Evolutionary conservation across 345 rosid species (phyloP).

Genomic region (Eucalyptus melliodora): DNA sequence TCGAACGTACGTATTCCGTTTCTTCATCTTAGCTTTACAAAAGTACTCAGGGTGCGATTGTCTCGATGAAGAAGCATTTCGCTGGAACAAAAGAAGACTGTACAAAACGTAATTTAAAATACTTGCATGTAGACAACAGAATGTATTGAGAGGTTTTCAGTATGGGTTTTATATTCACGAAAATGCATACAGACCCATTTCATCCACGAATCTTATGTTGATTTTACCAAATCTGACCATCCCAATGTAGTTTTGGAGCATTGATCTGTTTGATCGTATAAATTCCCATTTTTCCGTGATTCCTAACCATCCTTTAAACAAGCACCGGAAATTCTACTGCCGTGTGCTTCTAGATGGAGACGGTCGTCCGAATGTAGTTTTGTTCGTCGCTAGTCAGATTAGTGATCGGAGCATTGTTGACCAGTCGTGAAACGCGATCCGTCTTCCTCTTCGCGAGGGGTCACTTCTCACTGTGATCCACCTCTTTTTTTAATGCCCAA

Average conservation of each 20-base stretch:
- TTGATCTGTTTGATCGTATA: neutral
- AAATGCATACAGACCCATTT: no score
- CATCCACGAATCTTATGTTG: neutral
- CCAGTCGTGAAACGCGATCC: neutral
- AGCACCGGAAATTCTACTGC: fast-evolving
- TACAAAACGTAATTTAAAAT: neutral
- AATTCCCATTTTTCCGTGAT: no score
- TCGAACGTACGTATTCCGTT: neutral
- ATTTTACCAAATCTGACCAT: neutral
- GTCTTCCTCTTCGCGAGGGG: neutral
- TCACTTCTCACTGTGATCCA: conserved; percentile 56
- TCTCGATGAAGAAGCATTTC: no score
- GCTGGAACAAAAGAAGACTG: fast-evolving
- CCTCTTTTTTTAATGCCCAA: conserved; percentile 19
- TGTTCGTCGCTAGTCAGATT: neutral
- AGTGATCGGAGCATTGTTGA: neutral
- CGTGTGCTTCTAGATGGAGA: no score
- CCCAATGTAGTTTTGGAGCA: neutral
- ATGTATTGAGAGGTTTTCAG: neutral
- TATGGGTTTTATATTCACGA: neutral
- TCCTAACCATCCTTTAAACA: no score
- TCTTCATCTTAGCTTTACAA: neutral
- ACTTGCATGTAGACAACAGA: neutral
- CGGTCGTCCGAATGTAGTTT: neutral
- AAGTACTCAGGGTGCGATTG: neutral